Percentiles rank a stretch among this genome's conserved stretches.
These are phyloP conservation scores for Pichia thaimueangensis DNA, from an alignment of 805 yeast species.

Conservation along the genomic window DNA sequence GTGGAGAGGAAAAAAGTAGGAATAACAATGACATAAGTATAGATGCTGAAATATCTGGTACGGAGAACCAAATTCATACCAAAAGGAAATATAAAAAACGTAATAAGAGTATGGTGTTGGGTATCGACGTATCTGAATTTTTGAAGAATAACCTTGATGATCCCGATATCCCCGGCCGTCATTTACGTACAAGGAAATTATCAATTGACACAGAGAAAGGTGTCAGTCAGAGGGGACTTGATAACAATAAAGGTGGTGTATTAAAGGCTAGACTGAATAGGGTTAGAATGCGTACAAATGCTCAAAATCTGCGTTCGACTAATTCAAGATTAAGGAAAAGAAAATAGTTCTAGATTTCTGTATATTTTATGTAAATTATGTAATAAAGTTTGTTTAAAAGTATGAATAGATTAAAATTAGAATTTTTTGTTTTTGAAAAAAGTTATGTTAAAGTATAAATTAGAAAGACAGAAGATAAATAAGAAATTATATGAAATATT, in stretches of 20 bases:
- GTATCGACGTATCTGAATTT: slow-evolving; percentile 8
- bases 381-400: too few relatives aligned
- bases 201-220: background rate
- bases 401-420: too few relatives aligned
- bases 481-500: slow-evolving; percentile 1
- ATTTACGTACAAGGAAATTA: slow-evolving; percentile 2
- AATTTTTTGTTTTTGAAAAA: too few relatives aligned
- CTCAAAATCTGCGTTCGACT: slow-evolving; percentile 7
- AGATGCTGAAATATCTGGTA: background rate
- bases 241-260: background rate
- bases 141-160: background rate
- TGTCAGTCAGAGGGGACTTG: too few relatives aligned
- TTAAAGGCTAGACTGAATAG: slow-evolving; percentile 7
- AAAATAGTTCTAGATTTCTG: background rate
- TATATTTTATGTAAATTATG: background rate
- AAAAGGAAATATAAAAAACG: slow-evolving; percentile 1
- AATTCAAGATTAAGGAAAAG: slow-evolving; percentile 1
- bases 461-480: background rate
- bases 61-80: background rate
- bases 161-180: background rate
- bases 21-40: background rate
- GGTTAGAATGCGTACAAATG: slow-evolving; percentile 8
- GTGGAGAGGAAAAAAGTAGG: background rate
- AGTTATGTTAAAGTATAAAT: too few relatives aligned
- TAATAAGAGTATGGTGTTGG: slow-evolving; percentile 1